A percentile compares a stretch with the other conserved stretches of the same genome.
phyloP scores from a whole-genome alignment of 169 alveolate genomes.

The Cryptosporidium canis region DNA sequence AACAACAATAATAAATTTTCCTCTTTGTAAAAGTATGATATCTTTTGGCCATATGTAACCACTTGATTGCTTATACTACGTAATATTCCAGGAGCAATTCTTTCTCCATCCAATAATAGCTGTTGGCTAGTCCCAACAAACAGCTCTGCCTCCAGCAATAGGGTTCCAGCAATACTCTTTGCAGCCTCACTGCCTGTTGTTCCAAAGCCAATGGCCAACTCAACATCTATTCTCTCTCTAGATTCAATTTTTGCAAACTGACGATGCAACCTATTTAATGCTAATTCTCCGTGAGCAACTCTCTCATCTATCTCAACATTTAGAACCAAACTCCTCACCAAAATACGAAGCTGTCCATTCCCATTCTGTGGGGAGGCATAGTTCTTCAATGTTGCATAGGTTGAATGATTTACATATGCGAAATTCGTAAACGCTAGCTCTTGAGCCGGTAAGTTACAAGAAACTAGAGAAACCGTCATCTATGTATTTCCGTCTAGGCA shows the following conservation, averaged over 20 bases:
- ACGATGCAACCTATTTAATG: constrained; percentile 77
- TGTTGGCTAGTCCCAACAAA: constrained; percentile 76
- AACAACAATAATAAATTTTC: constrained; percentile 67
- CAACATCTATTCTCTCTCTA: constrained; percentile 73
- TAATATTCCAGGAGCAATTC: constrained; percentile 66
- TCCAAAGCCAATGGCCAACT: constrained; percentile 70
- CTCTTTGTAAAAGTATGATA: constrained; percentile 75
- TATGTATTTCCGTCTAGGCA: background rate
- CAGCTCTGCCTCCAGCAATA: constrained; percentile 74
- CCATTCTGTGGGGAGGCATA: background rate
- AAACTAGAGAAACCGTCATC: constrained; percentile 52
- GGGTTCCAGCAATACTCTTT: constrained; percentile 74
- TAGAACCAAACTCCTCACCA: constrained; percentile 71
- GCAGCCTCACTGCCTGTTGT: constrained; percentile 72
- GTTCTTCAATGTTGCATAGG: constrained; percentile 70
- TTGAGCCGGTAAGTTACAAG: constrained; percentile 77
- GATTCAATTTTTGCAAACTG: constrained; percentile 75
- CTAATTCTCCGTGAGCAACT: constrained; percentile 76
- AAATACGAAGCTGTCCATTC: constrained; percentile 59
- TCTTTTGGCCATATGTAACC: constrained; percentile 74
- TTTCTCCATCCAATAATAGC: constrained; percentile 72
- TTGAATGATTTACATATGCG: constrained; percentile 73
- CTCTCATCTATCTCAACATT: constrained; percentile 74
- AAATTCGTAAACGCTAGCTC: constrained; percentile 76
- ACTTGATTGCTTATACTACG: constrained; percentile 73